Evolutionary conservation across 176 grass and related monocot genomes (phyloP).

Genomic region (Oryza nivara): DNA sequence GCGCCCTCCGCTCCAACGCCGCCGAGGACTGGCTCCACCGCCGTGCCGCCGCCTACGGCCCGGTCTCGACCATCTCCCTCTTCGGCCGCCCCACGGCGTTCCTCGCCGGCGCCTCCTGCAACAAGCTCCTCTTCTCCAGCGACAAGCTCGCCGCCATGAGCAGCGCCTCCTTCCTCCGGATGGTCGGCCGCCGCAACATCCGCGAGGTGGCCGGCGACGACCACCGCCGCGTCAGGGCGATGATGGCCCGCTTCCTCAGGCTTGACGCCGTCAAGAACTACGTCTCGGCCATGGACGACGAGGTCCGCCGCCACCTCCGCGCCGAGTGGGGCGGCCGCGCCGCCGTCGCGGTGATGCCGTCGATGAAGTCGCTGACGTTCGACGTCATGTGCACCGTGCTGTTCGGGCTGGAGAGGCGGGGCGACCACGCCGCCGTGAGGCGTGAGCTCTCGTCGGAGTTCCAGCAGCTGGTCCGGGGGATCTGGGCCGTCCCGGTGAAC

Average conservation of each 20-base stretch:
- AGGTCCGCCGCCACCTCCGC: constrained; percentile 40
- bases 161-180: constrained; percentile 11
- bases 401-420: constrained; percentile 27
- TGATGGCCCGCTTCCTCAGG: constrained; percentile 42
- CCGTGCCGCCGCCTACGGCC: not conserved
- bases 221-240: constrained; percentile 37
- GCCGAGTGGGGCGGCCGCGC: not conserved
- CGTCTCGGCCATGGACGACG: constrained; percentile 35
- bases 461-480: constrained; percentile 33
- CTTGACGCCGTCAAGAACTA: constrained; percentile 31
- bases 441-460: constrained; percentile 36
- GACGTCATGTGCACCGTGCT: constrained; percentile 43
- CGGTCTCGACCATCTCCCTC: not conserved
- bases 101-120: constrained; percentile 1
- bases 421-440: not conserved
- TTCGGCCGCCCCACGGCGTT: constrained; percentile 37
- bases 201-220: constrained; percentile 30
- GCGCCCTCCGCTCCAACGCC: constrained; percentile 43
- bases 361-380: constrained; percentile 53
- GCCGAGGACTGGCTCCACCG: constrained; percentile 42
- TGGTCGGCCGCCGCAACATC: not conserved
- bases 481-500: constrained; percentile 36
- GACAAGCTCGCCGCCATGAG: not conserved
- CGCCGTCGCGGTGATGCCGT: constrained; percentile 39
- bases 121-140: constrained; percentile 52